These are phyloP conservation scores for Coemansia sp. DNA, from an alignment of 192 early-diverging fungal genomes.

Conservation along the genomic window DNA sequence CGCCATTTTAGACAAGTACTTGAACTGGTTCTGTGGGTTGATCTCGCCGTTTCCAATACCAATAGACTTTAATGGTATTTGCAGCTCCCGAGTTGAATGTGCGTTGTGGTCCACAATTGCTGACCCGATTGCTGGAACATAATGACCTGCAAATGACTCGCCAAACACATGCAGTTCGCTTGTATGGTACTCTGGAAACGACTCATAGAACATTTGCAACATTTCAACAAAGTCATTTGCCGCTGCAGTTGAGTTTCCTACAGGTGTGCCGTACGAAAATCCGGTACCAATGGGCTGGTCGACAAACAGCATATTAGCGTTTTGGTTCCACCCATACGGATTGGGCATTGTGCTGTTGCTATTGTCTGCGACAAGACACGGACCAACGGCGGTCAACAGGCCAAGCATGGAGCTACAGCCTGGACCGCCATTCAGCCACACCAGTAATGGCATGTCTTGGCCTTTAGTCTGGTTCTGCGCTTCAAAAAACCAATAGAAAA, in stretches of 20 bases:
- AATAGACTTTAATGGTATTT: conserved; percentile 59
- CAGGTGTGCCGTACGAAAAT: conserved; percentile 74
- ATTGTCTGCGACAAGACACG: conserved; percentile 71
- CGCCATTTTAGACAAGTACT: conserved; percentile 71
- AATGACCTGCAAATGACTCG: conserved; percentile 84
- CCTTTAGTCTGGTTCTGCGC: conserved; percentile 58
- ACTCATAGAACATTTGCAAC: conserved; percentile 81
- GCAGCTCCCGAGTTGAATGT: background rate
- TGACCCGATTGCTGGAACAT: conserved; percentile 80
- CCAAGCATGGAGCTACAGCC: conserved; percentile 74
- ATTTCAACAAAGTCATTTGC: conserved; percentile 85
- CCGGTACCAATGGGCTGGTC: conserved; percentile 89
- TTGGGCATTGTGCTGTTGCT: conserved; percentile 69
- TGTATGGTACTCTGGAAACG: conserved; percentile 68
- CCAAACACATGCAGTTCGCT: conserved; percentile 83
- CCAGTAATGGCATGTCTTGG: conserved; percentile 61
- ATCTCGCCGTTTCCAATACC: conserved; percentile 89
- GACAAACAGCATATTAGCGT: conserved; percentile 75
- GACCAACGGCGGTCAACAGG: conserved; percentile 73
- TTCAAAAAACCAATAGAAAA: conserved; percentile 97
- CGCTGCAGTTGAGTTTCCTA: conserved; percentile 64
- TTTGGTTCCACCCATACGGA: conserved; percentile 82
- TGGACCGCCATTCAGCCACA: conserved; percentile 84
- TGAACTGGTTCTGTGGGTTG: conserved; percentile 76
- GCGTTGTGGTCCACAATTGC: conserved; percentile 71